Evolutionary conservation across 192 early-diverging fungal genomes (phyloP).

Genomic region (Entomortierella lignicola): DNA sequence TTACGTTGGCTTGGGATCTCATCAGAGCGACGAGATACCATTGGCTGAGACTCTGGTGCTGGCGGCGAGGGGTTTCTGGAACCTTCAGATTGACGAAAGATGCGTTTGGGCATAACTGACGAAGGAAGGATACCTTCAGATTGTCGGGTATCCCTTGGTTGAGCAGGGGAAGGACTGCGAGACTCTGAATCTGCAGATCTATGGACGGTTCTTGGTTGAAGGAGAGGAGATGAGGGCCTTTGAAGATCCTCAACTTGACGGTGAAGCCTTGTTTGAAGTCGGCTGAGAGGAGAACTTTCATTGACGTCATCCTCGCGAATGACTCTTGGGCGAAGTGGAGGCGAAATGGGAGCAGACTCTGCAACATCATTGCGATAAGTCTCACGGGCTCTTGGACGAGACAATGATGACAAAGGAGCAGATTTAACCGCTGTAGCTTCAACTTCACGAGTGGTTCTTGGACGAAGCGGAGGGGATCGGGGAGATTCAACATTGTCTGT

Average conservation of each 20-base stretch:
- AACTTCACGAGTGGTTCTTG: not conserved
- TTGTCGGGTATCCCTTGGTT: not conserved
- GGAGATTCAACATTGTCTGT: not conserved
- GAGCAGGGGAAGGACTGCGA: not conserved
- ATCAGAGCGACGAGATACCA: not conserved
- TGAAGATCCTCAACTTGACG: not conserved
- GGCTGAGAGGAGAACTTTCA: not conserved
- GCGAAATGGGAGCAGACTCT: not conserved
- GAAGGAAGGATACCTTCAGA: not conserved
- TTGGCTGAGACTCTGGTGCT: slow-evolving; percentile 1
- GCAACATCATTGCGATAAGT: not conserved
- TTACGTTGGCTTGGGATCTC: not conserved
- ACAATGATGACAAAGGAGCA: not conserved
- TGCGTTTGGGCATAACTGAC: not conserved
- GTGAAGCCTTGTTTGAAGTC: not conserved
- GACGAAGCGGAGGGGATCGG: not conserved
- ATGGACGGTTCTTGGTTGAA: slow-evolving; percentile 1
- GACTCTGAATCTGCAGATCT: not conserved
- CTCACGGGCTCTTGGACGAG: not conserved
- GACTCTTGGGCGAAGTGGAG: not conserved
- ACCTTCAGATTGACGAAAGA: slow-evolving; percentile 1
- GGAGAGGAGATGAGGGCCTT: not conserved
- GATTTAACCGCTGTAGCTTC: not conserved
- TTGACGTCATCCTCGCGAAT: not conserved
- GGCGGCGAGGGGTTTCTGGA: not conserved